phyloP scores from a whole-genome alignment of 495 filamentous ascomycete genomes.

The Penicillium bovifimosum region DNA sequence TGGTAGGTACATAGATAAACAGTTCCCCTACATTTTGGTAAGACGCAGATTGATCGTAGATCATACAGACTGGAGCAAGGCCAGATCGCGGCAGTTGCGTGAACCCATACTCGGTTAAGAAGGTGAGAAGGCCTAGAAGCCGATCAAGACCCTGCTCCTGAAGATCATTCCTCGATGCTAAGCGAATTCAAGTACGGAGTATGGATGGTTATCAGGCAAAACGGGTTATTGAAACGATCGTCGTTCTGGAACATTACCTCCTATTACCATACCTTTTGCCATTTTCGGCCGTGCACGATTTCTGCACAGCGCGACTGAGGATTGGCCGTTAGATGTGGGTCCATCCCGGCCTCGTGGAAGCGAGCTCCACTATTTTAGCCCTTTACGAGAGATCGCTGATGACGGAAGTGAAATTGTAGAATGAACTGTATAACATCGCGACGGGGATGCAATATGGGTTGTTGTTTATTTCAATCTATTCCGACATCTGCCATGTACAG shows the following conservation, averaged over 20 bases:
- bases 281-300: conserved; percentile 20
- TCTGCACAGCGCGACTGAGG: conserved; percentile 16
- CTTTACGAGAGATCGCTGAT: conserved; percentile 20
- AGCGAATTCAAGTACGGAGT: not conserved
- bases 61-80: not conserved
- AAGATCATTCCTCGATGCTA: not conserved
- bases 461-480: not conserved
- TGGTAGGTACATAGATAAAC: not conserved
- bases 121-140: conserved; percentile 3
- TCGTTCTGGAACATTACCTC: conserved; percentile 22
- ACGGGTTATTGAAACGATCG: conserved; percentile 16
- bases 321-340: conserved; percentile 23
- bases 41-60: not conserved
- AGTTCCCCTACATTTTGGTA: not conserved
- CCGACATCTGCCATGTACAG: not conserved
- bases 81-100: not conserved
- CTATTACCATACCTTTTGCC: conserved; percentile 3
- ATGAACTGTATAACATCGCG: not conserved
- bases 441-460: not conserved
- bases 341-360: conserved; percentile 27
- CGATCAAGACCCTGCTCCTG: conserved; percentile 7
- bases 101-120: not conserved
- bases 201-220: not conserved
- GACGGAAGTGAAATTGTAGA: not conserved
- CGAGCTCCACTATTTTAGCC: conserved; percentile 24